Evolutionary conservation across 768 basidiomycete species (phyloP).

Genomic region (Lactarius pseudohatsudake): DNA sequence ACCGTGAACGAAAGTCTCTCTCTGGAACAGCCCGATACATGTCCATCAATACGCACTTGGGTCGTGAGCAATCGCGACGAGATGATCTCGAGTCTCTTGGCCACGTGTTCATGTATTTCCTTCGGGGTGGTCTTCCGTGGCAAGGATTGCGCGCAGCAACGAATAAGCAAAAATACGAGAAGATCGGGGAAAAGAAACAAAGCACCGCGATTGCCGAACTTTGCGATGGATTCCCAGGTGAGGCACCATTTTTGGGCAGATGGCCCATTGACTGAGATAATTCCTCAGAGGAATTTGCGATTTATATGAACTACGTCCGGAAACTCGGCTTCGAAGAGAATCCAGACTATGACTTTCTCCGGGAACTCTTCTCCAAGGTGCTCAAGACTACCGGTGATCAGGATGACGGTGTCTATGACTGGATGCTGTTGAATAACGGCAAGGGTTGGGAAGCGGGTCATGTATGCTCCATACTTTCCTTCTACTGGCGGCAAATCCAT

Average conservation of each 20-base stretch:
- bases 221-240: slow-evolving; percentile 96
- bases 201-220: slow-evolving; percentile 87
- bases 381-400: slow-evolving; percentile 83
- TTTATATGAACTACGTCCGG: slow-evolving; percentile 99
- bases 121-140: slow-evolving; percentile 96
- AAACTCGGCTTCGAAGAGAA: slow-evolving; percentile 97
- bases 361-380: slow-evolving; percentile 91
- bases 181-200: slow-evolving; percentile 99
- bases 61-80: slow-evolving; percentile 90
- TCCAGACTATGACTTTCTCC: slow-evolving; percentile 96
- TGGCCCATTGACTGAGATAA: slow-evolving; percentile 8
- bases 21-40: slow-evolving; percentile 98
- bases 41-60: slow-evolving; percentile 99
- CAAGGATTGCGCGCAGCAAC: slow-evolving; percentile 97
- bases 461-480: slow-evolving; percentile 47
- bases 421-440: slow-evolving; percentile 92
- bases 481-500: slow-evolving; percentile 1
- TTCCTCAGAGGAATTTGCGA: slow-evolving; percentile 86
- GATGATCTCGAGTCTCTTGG: slow-evolving; percentile 97
- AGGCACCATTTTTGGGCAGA: slow-evolving; percentile 32
- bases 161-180: slow-evolving; percentile 99
- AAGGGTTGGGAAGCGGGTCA: slow-evolving; percentile 94
- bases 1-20: slow-evolving; percentile 94
- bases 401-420: slow-evolving; percentile 93
- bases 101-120: slow-evolving; percentile 99